Base-by-base conservation (phyloP, 352 stramenopile species). In the Phytophthora pini region DNA sequence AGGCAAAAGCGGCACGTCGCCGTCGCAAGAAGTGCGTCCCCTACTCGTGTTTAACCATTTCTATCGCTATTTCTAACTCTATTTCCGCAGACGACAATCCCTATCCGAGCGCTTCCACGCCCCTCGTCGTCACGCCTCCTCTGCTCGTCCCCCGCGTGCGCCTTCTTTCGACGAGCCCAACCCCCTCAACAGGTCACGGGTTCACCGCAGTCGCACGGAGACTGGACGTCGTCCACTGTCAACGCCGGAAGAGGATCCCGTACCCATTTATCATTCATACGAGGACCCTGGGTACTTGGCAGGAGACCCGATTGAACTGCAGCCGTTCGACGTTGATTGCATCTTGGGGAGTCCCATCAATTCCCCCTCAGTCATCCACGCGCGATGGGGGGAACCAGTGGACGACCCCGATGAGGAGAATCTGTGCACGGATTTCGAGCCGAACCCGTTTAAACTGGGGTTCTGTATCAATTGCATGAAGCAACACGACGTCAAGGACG, bases 401-500 rank as follows among this genome's bases (percentile, higher is more conserved):
- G 85, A 93, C 55, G 88, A 93, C 52, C 86, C 86, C 5, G 88
- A 96, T 53, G 84, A 96, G 68, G 84, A 91, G 48, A 84, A 80
- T 34, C 62, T 93, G 52, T 96, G 88, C 52, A 84, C 75, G 2
- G 88, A 96, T n/a, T 96, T 88, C 59, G 39, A 73, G 20, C 80
- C 86, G 0, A 96, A 96, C 55, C 84, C 87, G 29, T 96, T 96
- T 64, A 93, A 93, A 64, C 65, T 94, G 20, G 88, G 88, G 5
- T 96, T 94, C 61, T 96, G 88, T 66, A 85, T 96, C 60, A 96
- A 96, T 70, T 96, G 88, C 70, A 88, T 94, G 74, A 94, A 94
- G 66, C 88, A 96, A 61, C 88, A 96, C 73, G 86, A 96, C 39
- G 84, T 93, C 12, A 88, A 76, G 43, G 80, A 82, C 8, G 79